Percentiles rank a stretch among this genome's conserved stretches.
Evolutionary conservation across 345 rosid genomes (phyloP).

Genomic region (Laguncularia racemosa): DNA sequence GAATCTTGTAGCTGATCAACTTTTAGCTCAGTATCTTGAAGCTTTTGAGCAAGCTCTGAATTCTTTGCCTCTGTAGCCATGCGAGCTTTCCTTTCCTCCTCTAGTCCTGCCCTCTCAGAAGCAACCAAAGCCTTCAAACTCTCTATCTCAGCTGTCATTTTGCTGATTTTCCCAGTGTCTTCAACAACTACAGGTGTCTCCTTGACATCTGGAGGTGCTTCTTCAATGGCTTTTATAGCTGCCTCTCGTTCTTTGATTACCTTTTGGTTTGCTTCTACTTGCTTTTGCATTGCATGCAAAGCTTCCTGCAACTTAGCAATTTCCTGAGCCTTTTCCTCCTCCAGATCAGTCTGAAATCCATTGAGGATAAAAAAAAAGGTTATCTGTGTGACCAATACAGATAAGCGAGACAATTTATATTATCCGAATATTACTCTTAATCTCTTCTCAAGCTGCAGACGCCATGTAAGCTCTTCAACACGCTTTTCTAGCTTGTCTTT

Average conservation of each 20-base stretch:
- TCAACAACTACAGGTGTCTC: constrained; percentile 95
- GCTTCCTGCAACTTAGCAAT: constrained; percentile 76
- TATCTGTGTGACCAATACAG: too few relatives aligned
- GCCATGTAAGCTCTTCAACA: constrained; percentile 96
- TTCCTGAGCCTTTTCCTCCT: constrained; percentile 94
- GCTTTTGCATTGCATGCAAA: constrained; percentile 64
- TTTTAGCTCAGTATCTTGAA: constrained; percentile 66
- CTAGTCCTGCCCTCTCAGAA: constrained; percentile 58
- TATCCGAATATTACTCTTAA: constrained; percentile 52
- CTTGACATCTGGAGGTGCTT: constrained; percentile 90
- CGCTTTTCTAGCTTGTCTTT: constrained; percentile 98
- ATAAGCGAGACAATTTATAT: too few relatives aligned
- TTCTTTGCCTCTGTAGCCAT: constrained; percentile 59
- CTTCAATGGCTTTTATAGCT: constrained; percentile 91
- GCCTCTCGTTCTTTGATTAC: constrained; percentile 79
- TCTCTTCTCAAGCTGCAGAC: constrained; percentile 93
- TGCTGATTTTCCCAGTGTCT: constrained; percentile 76
- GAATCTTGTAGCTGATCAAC: constrained; percentile 94
- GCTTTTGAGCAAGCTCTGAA: constrained; percentile 62
- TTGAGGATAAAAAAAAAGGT: background rate
- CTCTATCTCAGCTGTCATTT: constrained; percentile 64
- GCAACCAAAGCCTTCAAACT: constrained; percentile 71
- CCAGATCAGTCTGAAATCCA: constrained; percentile 65
- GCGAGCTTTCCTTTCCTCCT: constrained; percentile 54
- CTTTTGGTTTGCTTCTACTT: constrained; percentile 80